Base-by-base conservation (phyloP, 2,329 filamentous ascomycete species). In the Emmonsia crescens region DNA sequence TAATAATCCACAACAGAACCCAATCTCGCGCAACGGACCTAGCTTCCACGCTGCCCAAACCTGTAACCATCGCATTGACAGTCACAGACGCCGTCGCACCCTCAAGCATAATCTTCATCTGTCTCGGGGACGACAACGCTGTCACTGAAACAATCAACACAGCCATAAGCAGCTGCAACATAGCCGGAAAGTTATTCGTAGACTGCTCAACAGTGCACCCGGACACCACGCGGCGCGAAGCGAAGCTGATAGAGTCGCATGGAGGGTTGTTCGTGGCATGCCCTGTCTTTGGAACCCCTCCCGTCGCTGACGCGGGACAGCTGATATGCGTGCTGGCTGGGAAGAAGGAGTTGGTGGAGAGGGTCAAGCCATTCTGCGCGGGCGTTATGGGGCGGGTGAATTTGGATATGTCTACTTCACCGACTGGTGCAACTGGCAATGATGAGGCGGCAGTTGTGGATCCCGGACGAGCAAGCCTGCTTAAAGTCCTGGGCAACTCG, bases 181-280 rank as follows among this genome's bases (percentile, higher is more conserved):
- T 89, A 21, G 79, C 79, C 33, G 85, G 84, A 64, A 96, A 96
- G 77, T 78, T 94, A 19, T 86, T 96, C 66, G 82, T 96, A 38
- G 91, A 96, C 71, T 92, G 88, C 80, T 94, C 89, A 3, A 96
- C 91, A 31, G 84, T 96, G 42, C 89, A 94, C 73, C 91, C 92
- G 0, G 87, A 92, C 61, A 91, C 89, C 3, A 89, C 89, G 1
- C 83, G 89, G 64, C 79, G 79, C 31, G 74, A 90, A 2, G 86
- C 86, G 31, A 78, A 84, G 66, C 78, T 75, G 31, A 77, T 88
- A 63, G 77, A 78, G 14, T 79, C 72, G 1, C 80, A 80, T 29
- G 88, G 88, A 5, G 90, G 83, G 2, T 80, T 85, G 46, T 95
- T 96, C 70, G 84, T 96, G 21, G 88, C 89, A 0, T 85, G 83